Conservation (phyloP, 805 yeast species). For the Cyberlindnera nakhonratchasimensis region DNA sequence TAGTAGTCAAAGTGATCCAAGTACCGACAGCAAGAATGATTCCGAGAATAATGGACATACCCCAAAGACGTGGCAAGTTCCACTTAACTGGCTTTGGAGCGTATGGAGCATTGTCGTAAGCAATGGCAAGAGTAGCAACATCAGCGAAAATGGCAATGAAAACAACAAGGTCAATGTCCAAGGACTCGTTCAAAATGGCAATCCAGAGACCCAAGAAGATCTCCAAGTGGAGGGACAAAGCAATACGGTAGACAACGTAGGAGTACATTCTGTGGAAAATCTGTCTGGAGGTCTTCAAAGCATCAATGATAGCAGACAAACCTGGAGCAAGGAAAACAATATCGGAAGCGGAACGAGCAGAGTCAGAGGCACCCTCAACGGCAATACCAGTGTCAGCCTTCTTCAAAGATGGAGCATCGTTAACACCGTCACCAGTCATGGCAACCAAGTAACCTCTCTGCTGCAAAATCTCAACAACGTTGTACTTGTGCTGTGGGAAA, state of each 20-base stretch:
- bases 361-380: constrained; percentile 97
- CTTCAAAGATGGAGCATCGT: constrained; percentile 96
- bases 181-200: constrained; percentile 83
- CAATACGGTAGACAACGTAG: constrained; percentile 97
- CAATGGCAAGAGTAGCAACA: constrained; percentile 95
- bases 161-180: constrained; percentile 88
- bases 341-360: constrained; percentile 96
- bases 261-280: constrained; percentile 99
- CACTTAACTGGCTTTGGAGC: constrained; percentile 92
- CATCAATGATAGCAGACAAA: constrained; percentile 92
- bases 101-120: constrained; percentile 96
- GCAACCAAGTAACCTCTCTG: constrained; percentile 96
- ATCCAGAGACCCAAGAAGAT: constrained; percentile 94
- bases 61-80: constrained; percentile 97
- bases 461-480: constrained; percentile 93
- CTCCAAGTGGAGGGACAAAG: constrained; percentile 91
- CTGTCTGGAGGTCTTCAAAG: constrained; percentile 91
- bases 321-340: constrained; percentile 95
- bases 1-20: constrained; percentile 92
- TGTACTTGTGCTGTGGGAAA: constrained; percentile 97
- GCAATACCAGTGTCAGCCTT: constrained; percentile 97
- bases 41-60: constrained; percentile 90
- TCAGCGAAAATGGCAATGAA: constrained; percentile 97
- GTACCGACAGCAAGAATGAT: constrained; percentile 83
- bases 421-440: constrained; percentile 99